Conservation (phyloP, 2,329 filamentous ascomycete species). For the Fusarium humuli region DNA sequence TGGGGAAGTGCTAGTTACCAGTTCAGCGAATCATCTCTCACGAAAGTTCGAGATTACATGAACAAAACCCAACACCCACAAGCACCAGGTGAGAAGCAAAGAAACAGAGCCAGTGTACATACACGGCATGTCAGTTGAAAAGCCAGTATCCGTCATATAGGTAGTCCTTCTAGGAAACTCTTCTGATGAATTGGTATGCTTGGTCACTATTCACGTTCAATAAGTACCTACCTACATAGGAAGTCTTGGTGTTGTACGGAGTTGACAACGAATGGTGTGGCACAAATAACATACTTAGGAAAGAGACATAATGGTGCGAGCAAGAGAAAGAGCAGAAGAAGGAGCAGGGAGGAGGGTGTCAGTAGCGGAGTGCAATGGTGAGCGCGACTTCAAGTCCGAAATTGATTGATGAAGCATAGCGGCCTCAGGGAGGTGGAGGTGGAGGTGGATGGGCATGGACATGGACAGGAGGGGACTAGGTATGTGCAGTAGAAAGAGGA, state of each 20-base stretch:
- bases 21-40: conserved; percentile 8
- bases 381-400: conserved; percentile 39
- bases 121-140: conserved; percentile 11
- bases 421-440: conserved; percentile 42
- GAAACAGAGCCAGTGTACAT: not conserved
- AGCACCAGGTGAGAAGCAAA: conserved; percentile 20
- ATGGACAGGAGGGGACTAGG: conserved; percentile 8
- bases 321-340: conserved; percentile 3
- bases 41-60: conserved; percentile 17
- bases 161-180: not conserved
- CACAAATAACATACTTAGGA: conserved; percentile 35
- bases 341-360: conserved; percentile 44
- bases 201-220: not conserved
- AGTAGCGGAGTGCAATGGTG: conserved; percentile 40
- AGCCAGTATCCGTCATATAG: conserved; percentile 1
- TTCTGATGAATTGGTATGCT: not conserved
- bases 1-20: not conserved
- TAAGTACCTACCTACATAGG: not conserved
- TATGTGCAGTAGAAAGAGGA: conserved; percentile 15
- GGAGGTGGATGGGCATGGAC: conserved; percentile 28
- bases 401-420: conserved; percentile 47
- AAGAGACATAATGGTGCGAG: conserved; percentile 30
- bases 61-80: conserved; percentile 7
- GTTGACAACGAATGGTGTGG: conserved; percentile 41
- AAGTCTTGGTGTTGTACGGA: conserved; percentile 30